These are phyloP conservation scores for Stylosanthes scabra DNA, from an alignment of 331 rosid genomes.

Conservation along the genomic window DNA sequence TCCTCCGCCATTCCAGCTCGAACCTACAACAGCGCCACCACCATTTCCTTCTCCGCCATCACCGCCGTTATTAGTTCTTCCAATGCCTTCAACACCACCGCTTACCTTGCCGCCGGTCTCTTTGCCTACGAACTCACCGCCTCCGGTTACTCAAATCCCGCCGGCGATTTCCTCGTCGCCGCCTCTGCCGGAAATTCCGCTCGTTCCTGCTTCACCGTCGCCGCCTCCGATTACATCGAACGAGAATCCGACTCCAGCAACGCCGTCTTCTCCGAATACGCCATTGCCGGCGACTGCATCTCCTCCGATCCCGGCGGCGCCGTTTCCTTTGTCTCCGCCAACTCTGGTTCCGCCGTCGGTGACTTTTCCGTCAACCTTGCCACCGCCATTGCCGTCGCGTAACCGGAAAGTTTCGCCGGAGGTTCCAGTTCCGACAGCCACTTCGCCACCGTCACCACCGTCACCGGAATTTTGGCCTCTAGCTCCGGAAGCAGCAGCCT, in stretches of 20 bases:
- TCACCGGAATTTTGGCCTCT: constrained; percentile 3
- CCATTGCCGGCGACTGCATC: not conserved
- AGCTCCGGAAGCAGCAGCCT: not conserved
- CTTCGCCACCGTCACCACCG: constrained; percentile 32
- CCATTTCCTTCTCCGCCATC: constrained; percentile 12
- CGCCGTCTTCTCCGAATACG: not conserved
- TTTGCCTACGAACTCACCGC: constrained; percentile 8
- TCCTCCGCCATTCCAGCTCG: constrained; percentile 11
- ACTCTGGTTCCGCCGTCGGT: not conserved
- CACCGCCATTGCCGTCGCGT: not conserved
- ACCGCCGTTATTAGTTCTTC: not conserved
- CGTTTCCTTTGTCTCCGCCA: constrained; percentile 1
- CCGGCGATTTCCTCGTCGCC: constrained; percentile 26
- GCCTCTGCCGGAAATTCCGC: not conserved
- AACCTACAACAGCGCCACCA: not conserved
- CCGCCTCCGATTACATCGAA: constrained; percentile 11
- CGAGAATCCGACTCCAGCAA: not conserved
- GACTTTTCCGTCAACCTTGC: not conserved
- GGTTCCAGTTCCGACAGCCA: constrained; percentile 2
- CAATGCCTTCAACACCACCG: not conserved
- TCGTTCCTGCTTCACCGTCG: constrained; percentile 21
- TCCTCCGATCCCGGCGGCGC: not conserved
- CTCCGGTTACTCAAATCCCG: not conserved
- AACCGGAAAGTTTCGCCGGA: constrained; percentile 1
- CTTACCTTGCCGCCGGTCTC: not conserved